Evolutionary conservation across 2,329 filamentous ascomycete genomes (phyloP), one percentile per base, ranked within the genome.

Genomic region (Paramyrothecium roridum): DNA sequence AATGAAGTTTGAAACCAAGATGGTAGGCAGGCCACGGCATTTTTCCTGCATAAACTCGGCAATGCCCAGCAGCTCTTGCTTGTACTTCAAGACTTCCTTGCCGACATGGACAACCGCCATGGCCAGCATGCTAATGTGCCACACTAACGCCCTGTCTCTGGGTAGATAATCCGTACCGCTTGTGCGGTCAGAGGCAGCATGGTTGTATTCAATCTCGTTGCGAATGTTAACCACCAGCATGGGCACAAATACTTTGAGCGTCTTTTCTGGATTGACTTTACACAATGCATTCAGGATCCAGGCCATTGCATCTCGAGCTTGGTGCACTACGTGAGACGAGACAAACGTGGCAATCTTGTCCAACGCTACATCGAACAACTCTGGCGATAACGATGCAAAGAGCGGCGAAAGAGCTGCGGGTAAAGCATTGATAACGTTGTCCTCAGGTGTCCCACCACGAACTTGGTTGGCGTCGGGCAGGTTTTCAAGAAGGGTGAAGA

Each of bases 61-160:
- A 69, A 99, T 93, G 58, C 91, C 89, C 60, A 96, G 90, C 2
- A 99, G 83, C 51, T 98, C 90, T 52, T 91, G 80, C 72, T 92
- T 91, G 79, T 96, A 96, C 57, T 89, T 88, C 57, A 99, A 80
- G 16, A 98, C 90, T 62, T 95, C 90, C 61, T 88, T 86, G 34
- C 95, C 95, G 48, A 99, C 92, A 66, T 99, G 95, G 3, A 99
- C 95, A 21, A 97, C 91, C 57, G 91, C 95, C 93, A 99, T 99
- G 68, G 93, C 96, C 6, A 99, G 83, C 79, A 99, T 92, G 72
- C 91, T 96, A 57, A 98, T 85, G 67, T 98, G 91, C 96, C 96
- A 99, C 1, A 99, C 93, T 17, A 99, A 78, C 3, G 91, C 95
- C 54, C 95, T 83, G 70, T 99, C 95, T 61, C 95, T 85, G 10